Conservation (phyloP, 192 early-diverging fungal species). For the Coemansia sp. region DNA sequence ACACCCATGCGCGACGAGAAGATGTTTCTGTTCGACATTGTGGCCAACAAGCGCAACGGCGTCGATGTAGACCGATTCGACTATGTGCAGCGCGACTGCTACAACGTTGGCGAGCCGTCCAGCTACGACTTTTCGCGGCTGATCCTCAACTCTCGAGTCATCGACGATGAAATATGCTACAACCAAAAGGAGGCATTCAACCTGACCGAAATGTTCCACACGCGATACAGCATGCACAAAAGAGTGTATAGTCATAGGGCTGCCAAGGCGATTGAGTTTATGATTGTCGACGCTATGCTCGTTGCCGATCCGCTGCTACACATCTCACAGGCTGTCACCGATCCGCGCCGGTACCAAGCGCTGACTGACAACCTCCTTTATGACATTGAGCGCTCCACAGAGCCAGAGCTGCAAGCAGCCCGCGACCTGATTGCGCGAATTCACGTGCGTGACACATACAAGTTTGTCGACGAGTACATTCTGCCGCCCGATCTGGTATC, state of each 20-base stretch:
- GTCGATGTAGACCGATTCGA: constrained; percentile 96
- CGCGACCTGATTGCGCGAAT: constrained; percentile 71
- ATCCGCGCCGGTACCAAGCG: constrained; percentile 65
- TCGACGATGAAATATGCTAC: constrained; percentile 88
- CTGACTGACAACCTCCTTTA: constrained; percentile 84
- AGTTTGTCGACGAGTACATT: constrained; percentile 77
- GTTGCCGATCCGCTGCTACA: constrained; percentile 71
- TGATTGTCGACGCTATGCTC: constrained; percentile 87
- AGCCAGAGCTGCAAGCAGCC: constrained; percentile 66
- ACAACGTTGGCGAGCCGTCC: constrained; percentile 63
- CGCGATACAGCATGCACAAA: constrained; percentile 75
- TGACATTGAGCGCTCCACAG: constrained; percentile 63
- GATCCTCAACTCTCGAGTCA: constrained; percentile 79
- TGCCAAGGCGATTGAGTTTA: constrained; percentile 76
- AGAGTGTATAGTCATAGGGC: constrained; percentile 88
- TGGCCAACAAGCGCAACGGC: constrained; percentile 91
- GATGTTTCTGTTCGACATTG: constrained; percentile 91
- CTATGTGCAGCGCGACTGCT: constrained; percentile 75
- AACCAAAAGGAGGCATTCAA: constrained; percentile 88
- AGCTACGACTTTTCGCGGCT: constrained; percentile 65
- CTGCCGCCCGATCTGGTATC: constrained; percentile 57
- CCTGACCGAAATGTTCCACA: constrained; percentile 82
- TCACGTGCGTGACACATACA: constrained; percentile 80
- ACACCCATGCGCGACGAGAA: constrained; percentile 44
- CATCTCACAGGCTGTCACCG: constrained; percentile 62